phyloP scores from a whole-genome alignment of 148 eudicot species.

The Agrostemma githago region DNA sequence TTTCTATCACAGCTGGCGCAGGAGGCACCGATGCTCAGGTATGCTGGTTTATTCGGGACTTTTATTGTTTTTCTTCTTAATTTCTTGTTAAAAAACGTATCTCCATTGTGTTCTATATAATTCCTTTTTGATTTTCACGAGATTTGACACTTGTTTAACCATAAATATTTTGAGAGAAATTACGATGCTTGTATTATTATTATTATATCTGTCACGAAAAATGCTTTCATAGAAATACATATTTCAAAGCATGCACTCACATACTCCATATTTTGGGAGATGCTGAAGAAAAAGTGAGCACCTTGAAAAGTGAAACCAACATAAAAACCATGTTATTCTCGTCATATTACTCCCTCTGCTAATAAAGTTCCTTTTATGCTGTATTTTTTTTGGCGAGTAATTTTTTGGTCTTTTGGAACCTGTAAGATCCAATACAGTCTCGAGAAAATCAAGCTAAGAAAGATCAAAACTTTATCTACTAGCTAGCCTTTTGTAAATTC shows the following conservation, averaged over 20 bases:
- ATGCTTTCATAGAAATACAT: too few species aligned
- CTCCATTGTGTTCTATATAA: not conserved
- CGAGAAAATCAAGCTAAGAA: not conserved
- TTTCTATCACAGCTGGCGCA: slow-evolving; percentile 89
- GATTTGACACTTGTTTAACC: not conserved
- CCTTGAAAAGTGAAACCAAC: not conserved
- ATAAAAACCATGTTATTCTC: not conserved
- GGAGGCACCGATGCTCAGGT: slow-evolving; percentile 99
- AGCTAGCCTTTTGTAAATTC: slow-evolving; percentile 35
- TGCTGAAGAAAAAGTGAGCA: not conserved
- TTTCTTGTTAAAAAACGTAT: not conserved
- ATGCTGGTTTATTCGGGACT: slow-evolving; percentile 14
- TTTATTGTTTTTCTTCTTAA: not conserved
- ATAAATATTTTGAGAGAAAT: not conserved
- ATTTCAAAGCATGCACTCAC: too few species aligned
- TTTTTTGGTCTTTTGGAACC: not conserved
- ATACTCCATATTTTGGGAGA: not conserved
- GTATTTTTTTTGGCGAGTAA: not conserved
- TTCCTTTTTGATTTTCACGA: not conserved
- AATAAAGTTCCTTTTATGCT: not conserved
- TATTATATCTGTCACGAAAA: too few species aligned
- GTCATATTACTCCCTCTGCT: not conserved
- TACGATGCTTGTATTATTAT: not conserved
- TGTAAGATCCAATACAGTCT: not conserved
- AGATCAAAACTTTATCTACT: slow-evolving; percentile 3